Base-by-base conservation (phyloP, 129 eudicot species). In the Flaveria ramosissima region DNA sequence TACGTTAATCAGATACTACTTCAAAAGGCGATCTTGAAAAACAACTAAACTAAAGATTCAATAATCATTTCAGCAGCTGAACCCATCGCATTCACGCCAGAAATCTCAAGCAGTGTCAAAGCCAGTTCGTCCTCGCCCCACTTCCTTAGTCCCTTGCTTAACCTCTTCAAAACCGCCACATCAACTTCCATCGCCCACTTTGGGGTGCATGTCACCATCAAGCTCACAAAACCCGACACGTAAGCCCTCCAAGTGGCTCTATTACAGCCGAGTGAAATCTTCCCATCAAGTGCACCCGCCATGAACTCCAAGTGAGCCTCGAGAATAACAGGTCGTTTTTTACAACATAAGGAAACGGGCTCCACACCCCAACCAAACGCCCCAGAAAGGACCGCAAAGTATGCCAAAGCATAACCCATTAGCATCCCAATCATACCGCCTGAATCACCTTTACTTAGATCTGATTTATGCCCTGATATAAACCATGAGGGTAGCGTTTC, bases 121-220 rank as follows among this genome's bases (percentile, higher is more conserved):
- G 92, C 97, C 77, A 95, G 32, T 68, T 95, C 97, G 36, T 89
- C 97, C 85, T 95, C 99, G 23, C 82, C 81, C 96, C 96, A 88
- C 72, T 83, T 90, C 79, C 84, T 83, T 69, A 95, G 76, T 1
- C 97, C 99, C 73, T 65, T 87, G 66, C 97, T 86, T 68, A 95
- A 77, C 26, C 96, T 89, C 88, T 86, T 95, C 85, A 91, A 64
- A 62, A 88, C 84, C 45, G 75, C 81, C 66, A 91, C 88, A 70
- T 95, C 92, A 9, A 95, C 96, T 84, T 95, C 97, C 36, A 39
- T 36, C 43, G 85, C 73, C 99, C 99, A 95, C 36, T 57, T 70
- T 0, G 97, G 92, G 0, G 92, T 82, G 60, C 96, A 95, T 3
- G 89, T 78, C 41, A 91, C 94, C 83, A 95, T 84, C 94, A 95